Evolutionary conservation across 768 basidiomycete genomes (phyloP).

Genomic region (Lactarius vividus): DNA sequence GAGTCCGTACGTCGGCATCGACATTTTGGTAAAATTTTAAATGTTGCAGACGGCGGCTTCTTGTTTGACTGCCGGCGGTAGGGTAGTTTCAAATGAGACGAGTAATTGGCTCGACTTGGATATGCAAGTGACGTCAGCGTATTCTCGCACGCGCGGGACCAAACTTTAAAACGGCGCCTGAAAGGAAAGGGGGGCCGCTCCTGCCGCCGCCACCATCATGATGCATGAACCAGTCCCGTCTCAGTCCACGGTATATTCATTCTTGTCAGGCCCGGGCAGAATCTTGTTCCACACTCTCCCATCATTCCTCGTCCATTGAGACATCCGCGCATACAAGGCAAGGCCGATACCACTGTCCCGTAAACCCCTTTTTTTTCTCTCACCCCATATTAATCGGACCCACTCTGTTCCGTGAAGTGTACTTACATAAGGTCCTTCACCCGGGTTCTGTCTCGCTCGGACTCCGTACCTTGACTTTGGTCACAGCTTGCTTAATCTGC

Average conservation of each 20-base stretch:
- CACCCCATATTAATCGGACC: slow-evolving; percentile 16
- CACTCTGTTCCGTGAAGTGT: slow-evolving; percentile 18
- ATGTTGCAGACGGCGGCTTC: not conserved
- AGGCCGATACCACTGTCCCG: not conserved
- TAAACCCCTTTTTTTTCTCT: not conserved
- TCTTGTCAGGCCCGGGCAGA: not conserved
- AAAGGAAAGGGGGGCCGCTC: not conserved
- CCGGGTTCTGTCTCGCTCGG: not conserved
- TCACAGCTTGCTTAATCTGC: slow-evolving; percentile 18
- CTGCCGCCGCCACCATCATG: not conserved
- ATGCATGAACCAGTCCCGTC: not conserved
- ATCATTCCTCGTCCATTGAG: not conserved
- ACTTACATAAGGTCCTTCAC: slow-evolving; percentile 22
- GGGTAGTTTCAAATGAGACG: not conserved
- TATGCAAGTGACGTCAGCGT: slow-evolving; percentile 19
- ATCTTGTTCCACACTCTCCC: not conserved
- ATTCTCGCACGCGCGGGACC: slow-evolving; percentile 7
- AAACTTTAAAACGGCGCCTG: slow-evolving; percentile 25
- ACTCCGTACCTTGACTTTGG: slow-evolving; percentile 17
- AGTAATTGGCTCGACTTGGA: slow-evolving; percentile 1
- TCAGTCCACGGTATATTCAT: not conserved
- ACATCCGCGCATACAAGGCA: not conserved
- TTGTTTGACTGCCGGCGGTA: slow-evolving; percentile 17
- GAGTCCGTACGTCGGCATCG: not conserved
- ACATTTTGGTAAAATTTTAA: slow-evolving; percentile 6